phyloP scores from a whole-genome alignment of 164 flowering plant species.

The Annona cherimola region DNA sequence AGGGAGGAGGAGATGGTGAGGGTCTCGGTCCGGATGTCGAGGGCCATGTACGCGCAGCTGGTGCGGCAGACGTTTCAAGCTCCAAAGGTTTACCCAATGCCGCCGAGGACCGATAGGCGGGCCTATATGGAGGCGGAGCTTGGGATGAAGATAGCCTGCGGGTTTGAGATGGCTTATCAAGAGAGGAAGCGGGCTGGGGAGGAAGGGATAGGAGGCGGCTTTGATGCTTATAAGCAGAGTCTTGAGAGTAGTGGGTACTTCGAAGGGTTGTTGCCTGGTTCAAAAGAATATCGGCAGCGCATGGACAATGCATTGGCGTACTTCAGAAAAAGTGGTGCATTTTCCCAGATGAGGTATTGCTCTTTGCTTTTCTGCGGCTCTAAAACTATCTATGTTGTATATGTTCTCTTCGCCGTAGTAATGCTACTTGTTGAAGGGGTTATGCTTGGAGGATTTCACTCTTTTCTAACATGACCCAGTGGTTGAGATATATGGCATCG shows the following conservation, averaged over 20 bases:
- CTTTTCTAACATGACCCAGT: too few species aligned
- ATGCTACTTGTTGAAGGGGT: too few species aligned
- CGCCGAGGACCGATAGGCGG: constrained; percentile 31
- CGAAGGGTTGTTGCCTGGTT: constrained; percentile 75
- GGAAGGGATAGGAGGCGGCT: constrained; percentile 70
- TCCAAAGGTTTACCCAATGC: constrained; percentile 78
- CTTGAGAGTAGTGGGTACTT: constrained; percentile 82
- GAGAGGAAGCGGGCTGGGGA: constrained; percentile 42
- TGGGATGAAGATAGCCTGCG: constrained; percentile 96
- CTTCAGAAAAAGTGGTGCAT: constrained; percentile 46
- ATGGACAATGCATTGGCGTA: constrained; percentile 78
- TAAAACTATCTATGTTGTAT: too few species aligned
- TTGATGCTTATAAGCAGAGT: constrained; percentile 64
- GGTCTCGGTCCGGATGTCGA: constrained; percentile 58
- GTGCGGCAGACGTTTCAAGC: constrained; percentile 85
- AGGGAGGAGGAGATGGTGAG: constrained; percentile 59
- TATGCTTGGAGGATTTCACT: too few species aligned
- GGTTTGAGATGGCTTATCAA: constrained; percentile 96
- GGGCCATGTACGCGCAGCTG: constrained; percentile 93
- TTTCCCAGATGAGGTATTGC: constrained; percentile 63
- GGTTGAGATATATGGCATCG: too few species aligned
- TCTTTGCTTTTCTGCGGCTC: constrained; percentile 1
- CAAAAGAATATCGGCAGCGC: constrained; percentile 64
- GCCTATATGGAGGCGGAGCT: constrained; percentile 71
- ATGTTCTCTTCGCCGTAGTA: too few species aligned